phyloP scores from a whole-genome alignment of 495 filamentous ascomycete genomes.

The Staphylotrichum tortipilum region DNA sequence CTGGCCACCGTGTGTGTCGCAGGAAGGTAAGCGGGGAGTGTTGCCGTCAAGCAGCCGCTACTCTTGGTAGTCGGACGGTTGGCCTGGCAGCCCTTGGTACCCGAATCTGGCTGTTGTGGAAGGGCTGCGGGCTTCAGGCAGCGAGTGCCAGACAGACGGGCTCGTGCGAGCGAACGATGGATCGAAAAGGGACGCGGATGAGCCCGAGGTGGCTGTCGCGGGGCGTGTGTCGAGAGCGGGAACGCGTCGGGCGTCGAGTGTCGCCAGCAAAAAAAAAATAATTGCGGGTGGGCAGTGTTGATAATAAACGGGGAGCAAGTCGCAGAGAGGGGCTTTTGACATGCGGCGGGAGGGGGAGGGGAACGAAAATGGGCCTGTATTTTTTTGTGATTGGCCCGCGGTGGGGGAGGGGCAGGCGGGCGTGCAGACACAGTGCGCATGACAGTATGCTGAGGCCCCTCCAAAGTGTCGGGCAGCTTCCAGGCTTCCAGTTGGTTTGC shows the following conservation, averaged over 20 bases:
- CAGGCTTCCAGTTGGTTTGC: too few relatives aligned
- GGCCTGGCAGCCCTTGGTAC: slow-evolving; percentile 9
- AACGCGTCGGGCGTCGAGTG: slow-evolving; percentile 6
- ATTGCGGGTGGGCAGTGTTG: slow-evolving; percentile 2
- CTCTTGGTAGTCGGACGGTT: not conserved
- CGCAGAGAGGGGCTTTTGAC: slow-evolving; percentile 8
- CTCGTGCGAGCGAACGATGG: not conserved
- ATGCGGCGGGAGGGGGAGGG: slow-evolving; percentile 10
- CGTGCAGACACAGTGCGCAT: not conserved
- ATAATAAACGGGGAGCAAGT: slow-evolving; percentile 1
- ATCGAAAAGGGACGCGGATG: not conserved
- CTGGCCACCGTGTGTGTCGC: not conserved
- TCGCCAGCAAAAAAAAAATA: slow-evolving; percentile 8
- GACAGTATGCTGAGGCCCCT: too few relatives aligned
- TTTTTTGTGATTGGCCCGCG: slow-evolving; percentile 12
- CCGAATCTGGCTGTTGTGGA: slow-evolving; percentile 7
- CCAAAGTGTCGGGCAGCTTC: too few relatives aligned
- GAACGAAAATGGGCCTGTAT: slow-evolving; percentile 10
- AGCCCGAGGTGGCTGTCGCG: not conserved
- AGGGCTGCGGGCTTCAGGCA: slow-evolving; percentile 4
- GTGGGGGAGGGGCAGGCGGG: slow-evolving; percentile 15
- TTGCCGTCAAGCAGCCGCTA: not conserved
- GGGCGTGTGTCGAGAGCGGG: not conserved
- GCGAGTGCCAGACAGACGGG: too few relatives aligned
- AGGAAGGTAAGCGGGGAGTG: not conserved